These are phyloP conservation scores for Saccharomyces hybrid DNA, from an alignment of 1,139 yeast species.

Conservation along the genomic window DNA sequence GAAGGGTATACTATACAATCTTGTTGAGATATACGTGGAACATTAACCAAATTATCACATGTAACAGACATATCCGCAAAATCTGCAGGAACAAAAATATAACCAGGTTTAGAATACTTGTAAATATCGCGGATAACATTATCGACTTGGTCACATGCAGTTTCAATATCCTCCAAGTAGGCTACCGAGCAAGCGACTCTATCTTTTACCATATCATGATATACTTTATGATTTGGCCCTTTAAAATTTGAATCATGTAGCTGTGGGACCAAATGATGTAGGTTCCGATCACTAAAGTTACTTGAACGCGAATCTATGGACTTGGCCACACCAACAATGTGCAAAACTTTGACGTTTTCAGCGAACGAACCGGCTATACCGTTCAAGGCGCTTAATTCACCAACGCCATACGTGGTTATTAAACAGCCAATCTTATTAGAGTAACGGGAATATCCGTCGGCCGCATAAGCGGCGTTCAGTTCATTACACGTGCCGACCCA, in stretches of 20 bases:
- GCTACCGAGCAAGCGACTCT: slow-evolving; percentile 54
- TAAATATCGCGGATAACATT: slow-evolving; percentile 50
- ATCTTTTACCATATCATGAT: slow-evolving; percentile 52
- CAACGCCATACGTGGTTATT: slow-evolving; percentile 66
- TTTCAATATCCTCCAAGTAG: slow-evolving; percentile 42
- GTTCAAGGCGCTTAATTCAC: slow-evolving; percentile 61
- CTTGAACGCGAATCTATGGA: slow-evolving; percentile 33
- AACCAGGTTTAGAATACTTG: slow-evolving; percentile 66
- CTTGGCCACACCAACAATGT: slow-evolving; percentile 59
- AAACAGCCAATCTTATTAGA: slow-evolving; percentile 51
- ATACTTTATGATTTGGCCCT: slow-evolving; percentile 53
- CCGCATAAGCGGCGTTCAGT: slow-evolving; percentile 52
- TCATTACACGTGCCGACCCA: slow-evolving; percentile 53
- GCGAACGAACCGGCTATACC: slow-evolving; percentile 65
- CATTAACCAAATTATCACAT: slow-evolving; percentile 24
- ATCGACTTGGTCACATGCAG: slow-evolving; percentile 54
- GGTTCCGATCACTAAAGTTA: slow-evolving; percentile 40
- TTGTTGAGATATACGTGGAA: slow-evolving; percentile 20
- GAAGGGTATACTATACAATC: slow-evolving; percentile 20
- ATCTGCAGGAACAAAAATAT: slow-evolving; percentile 67
- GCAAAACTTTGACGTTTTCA: slow-evolving; percentile 55
- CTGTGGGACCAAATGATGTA: slow-evolving; percentile 68
- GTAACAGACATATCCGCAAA: slow-evolving; percentile 48
- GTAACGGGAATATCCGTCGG: slow-evolving; percentile 62
- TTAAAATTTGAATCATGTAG: slow-evolving; percentile 44